phyloP scores from a whole-genome alignment of 441 rosid genomes.

The Geranium incanum region DNA sequence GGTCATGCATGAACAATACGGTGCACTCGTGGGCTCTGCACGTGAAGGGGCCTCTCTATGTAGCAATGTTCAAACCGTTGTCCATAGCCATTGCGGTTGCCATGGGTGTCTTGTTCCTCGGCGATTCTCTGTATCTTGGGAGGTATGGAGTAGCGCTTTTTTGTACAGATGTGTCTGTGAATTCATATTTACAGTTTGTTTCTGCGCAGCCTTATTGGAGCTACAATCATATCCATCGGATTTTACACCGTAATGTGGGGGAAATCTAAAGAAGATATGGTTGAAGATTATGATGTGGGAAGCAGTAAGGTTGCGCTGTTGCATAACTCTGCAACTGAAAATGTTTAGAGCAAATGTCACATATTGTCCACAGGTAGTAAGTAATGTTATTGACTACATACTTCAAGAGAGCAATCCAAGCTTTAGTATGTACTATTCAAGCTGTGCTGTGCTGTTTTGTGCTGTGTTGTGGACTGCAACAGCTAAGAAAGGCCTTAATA shows the following conservation, averaged over 20 bases:
- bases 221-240: conserved; percentile 57
- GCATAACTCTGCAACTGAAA: conserved; percentile 34
- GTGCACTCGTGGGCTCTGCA: conserved; percentile 58
- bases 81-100: conserved; percentile 44
- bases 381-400: too few relatives aligned
- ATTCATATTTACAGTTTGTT: not conserved
- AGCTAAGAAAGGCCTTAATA: too few relatives aligned
- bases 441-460: too few relatives aligned
- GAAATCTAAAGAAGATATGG: conserved; percentile 52
- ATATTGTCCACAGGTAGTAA: too few relatives aligned
- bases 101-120: conserved; percentile 57
- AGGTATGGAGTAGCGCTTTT: conserved; percentile 28
- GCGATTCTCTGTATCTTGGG: conserved; percentile 47
- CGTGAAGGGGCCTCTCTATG: conserved; percentile 59
- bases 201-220: conserved; percentile 50
- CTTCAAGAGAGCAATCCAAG: too few relatives aligned
- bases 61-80: conserved; percentile 60
- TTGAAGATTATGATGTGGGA: conserved; percentile 28
- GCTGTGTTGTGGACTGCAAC: too few relatives aligned
- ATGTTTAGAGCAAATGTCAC: conserved; percentile 7
- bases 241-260: conserved; percentile 85
- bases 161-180: not conserved
- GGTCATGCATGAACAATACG: conserved; percentile 43
- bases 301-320: conserved; percentile 43
- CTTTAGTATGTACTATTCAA: too few relatives aligned